Conservation (phyloP, 768 basidiomycete genomes). For the Suillus plorans region DNA sequence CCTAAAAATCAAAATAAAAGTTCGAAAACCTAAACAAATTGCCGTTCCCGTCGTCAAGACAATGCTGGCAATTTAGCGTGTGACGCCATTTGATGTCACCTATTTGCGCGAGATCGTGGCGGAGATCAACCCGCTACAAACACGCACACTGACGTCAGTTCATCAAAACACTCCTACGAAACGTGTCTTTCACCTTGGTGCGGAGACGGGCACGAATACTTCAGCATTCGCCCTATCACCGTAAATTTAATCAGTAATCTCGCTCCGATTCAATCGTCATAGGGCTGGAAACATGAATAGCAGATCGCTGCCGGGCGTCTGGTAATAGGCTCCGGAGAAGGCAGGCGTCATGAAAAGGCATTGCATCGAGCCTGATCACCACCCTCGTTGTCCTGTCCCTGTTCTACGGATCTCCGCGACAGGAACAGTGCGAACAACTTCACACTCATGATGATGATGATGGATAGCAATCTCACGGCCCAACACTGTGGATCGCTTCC, state of each 20-base stretch:
- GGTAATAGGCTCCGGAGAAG: constrained; percentile 8
- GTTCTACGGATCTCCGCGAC: neutral
- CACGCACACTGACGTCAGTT: constrained; percentile 29
- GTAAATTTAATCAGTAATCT: constrained; percentile 32
- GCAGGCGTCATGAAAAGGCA: constrained; percentile 3
- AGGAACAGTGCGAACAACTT: constrained; percentile 3
- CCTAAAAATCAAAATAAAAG: neutral
- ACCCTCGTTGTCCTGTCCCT: constrained; percentile 9
- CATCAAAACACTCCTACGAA: constrained; percentile 4
- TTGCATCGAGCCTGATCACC: constrained; percentile 3
- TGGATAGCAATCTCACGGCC: neutral
- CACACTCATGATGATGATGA: neutral
- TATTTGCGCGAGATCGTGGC: constrained; percentile 47
- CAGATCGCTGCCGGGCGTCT: neutral
- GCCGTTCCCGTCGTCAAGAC: constrained; percentile 30
- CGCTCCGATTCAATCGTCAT: constrained; percentile 12
- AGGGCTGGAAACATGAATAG: constrained; percentile 13
- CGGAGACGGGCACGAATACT: constrained; percentile 82
- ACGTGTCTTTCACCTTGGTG: constrained; percentile 68
- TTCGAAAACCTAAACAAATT: neutral
- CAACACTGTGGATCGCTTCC: neutral
- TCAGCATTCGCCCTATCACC: constrained; percentile 67
- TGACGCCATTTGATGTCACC: constrained; percentile 30
- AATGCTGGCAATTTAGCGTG: constrained; percentile 17
- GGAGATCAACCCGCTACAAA: constrained; percentile 55